Evolutionary conservation across 2,329 filamentous ascomycete genomes (phyloP).

Genomic region (Chrysoporthe austroafricana): DNA sequence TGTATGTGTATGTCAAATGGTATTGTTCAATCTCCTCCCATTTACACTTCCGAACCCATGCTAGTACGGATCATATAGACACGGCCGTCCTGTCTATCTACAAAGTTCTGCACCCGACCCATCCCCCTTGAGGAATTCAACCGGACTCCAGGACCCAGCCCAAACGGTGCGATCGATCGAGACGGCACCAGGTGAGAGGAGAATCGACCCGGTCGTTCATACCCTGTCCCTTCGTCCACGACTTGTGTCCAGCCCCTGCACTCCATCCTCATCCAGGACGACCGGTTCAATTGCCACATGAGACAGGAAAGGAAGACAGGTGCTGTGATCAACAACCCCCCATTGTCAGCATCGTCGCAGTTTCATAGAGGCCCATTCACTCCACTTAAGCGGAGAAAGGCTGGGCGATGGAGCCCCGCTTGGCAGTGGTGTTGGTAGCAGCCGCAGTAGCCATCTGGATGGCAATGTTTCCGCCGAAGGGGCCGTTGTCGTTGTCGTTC

Average conservation of each 20-base stretch:
- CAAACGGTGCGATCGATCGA: not conserved
- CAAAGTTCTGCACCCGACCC: not conserved
- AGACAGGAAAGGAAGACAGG: not conserved
- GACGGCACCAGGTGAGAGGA: slow-evolving; percentile 14
- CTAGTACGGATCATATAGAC: not conserved
- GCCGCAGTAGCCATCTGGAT: slow-evolving; percentile 41
- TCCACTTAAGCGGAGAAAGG: slow-evolving; percentile 6
- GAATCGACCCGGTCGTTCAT: slow-evolving; percentile 28
- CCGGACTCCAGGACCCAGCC: slow-evolving; percentile 10
- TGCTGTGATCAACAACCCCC: not conserved
- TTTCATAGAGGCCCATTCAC: not conserved
- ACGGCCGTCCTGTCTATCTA: slow-evolving; percentile 8
- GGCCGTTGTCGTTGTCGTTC: slow-evolving; percentile 45
- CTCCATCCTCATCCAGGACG: not conserved
- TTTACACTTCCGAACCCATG: too few relatives aligned
- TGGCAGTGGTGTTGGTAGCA: slow-evolving; percentile 21
- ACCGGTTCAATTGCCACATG: not conserved
- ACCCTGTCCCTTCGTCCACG: slow-evolving; percentile 16
- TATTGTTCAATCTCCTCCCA: not conserved
- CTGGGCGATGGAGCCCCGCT: slow-evolving; percentile 9
- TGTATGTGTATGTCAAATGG: not conserved
- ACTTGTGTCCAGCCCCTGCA: not conserved
- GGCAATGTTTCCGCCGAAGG: slow-evolving; percentile 46
- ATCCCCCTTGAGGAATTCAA: not conserved
- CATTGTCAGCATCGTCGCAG: not conserved